Evolutionary conservation across 2,329 filamentous ascomycete species (phyloP), one percentile per base, ranked within the genome.

Genomic region (Harringtonia lauricola): DNA sequence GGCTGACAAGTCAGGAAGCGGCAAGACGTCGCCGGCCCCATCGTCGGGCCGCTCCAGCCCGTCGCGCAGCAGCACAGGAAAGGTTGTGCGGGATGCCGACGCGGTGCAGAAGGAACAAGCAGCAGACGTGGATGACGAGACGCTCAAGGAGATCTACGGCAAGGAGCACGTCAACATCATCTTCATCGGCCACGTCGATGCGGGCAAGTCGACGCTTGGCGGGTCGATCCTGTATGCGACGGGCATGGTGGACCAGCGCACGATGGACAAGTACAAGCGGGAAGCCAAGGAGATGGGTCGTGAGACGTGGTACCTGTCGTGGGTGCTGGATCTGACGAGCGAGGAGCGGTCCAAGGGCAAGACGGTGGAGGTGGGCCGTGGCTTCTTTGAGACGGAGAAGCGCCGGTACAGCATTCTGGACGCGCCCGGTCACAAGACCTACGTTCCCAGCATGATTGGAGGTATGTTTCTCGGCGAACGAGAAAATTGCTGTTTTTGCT

Each of bases 161-260:
- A 95, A 96, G 64, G 88, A 82, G 59, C 78, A 82, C 55, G 69
- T 98, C 57, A 98, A 98, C 66, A 83, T 98, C 54, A 95, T 96
- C 52, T 95, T 96, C 67, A 84, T 96, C 58, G 90, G 53, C 41
- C 92, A 98, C 72, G 94, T 98, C 56, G 92, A 98, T 69, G 92
- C 92, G 42, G 92, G 92, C 55, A 98, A 98, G 70, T 95, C 88
- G 33, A 98, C 92, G 3, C 74, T 98, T 7, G 92, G 92, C 59
- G 92, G 92, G 41, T 86, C 86, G 42, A 94, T 98, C 50, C 72
- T 98, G 14, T 95, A 92, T 62, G 80, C 79, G 42, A 95, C 90
- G 6, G 92, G 92, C 48, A 98, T 96, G 92, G 92, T 98, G n/a
- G 94, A 98, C 58, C 88, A 98, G 66, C 80, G 92, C 61, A 98